Conservation (phyloP, 768 basidiomycete species). For the Phlegmacium glaucopus region DNA sequence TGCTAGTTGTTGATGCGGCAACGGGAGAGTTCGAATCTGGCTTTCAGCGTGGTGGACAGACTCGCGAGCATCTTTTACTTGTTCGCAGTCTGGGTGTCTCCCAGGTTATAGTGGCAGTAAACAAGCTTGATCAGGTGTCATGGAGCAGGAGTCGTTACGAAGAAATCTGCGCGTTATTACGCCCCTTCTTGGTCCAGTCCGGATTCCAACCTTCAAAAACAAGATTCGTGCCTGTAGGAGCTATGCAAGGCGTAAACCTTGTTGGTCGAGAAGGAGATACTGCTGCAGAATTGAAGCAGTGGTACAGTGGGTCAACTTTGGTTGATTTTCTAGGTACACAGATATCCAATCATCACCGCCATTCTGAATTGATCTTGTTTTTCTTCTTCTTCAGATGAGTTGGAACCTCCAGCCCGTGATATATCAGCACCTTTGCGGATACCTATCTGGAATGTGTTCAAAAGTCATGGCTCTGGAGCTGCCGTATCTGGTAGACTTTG, state of each 20-base stretch:
- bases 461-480: slow-evolving; percentile 73
- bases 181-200: slow-evolving; percentile 81
- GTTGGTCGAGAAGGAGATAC: slow-evolving; percentile 46
- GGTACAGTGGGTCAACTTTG: slow-evolving; percentile 88
- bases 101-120: slow-evolving; percentile 89
- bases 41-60: slow-evolving; percentile 93
- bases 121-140: slow-evolving; percentile 92
- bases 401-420: slow-evolving; percentile 80
- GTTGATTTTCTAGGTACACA: slow-evolving; percentile 73
- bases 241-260: slow-evolving; percentile 88
- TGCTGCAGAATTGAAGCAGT: slow-evolving; percentile 46
- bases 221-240: slow-evolving; percentile 84
- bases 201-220: slow-evolving; percentile 82
- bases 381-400: slow-evolving; percentile 41
- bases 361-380: not conserved
- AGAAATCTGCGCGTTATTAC: slow-evolving; percentile 71
- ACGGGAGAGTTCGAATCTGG: slow-evolving; percentile 95
- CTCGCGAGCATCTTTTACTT: slow-evolving; percentile 88
- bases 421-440: slow-evolving; percentile 76
- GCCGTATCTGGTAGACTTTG: slow-evolving; percentile 83
- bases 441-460: slow-evolving; percentile 95
- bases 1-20: slow-evolving; percentile 89
- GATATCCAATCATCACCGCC: not conserved
- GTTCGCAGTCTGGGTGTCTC: slow-evolving; percentile 90
- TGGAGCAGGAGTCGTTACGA: slow-evolving; percentile 85